Percentiles rank a stretch among this genome's conserved stretches.
Evolutionary conservation across 352 stramenopile species (phyloP).

Genomic region (Thraustotheca clavata): DNA sequence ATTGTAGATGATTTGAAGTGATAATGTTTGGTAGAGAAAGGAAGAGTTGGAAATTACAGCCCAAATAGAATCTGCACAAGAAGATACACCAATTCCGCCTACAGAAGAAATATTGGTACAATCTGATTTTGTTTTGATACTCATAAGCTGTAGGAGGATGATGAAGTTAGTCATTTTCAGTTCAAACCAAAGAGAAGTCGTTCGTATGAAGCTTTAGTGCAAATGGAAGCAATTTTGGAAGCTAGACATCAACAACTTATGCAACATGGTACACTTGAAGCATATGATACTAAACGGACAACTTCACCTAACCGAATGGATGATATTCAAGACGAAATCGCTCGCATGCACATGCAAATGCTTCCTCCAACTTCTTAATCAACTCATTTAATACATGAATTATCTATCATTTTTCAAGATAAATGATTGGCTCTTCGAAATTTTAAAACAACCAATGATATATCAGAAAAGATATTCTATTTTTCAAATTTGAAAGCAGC

Average conservation of each 20-base stretch:
- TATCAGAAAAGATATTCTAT: neutral
- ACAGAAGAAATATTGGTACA: neutral
- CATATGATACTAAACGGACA: neutral
- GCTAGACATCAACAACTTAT: slow-evolving; percentile 62
- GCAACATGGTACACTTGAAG: slow-evolving; percentile 30
- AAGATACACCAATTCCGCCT: neutral
- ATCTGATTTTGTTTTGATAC: neutral
- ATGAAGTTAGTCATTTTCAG: too few species aligned
- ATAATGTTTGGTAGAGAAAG: slow-evolving; percentile 22
- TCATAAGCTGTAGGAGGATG: too few species aligned
- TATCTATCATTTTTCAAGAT: neutral
- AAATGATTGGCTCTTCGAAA: neutral
- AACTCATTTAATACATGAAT: neutral
- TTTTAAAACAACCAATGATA: neutral
- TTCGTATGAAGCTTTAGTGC: slow-evolving; percentile 67
- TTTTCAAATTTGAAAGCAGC: too few species aligned
- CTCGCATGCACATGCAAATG: slow-evolving; percentile 2
- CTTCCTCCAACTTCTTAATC: neutral
- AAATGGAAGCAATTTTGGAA: slow-evolving; percentile 64
- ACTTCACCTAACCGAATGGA: neutral
- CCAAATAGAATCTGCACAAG: neutral
- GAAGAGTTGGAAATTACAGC: neutral
- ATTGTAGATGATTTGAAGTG: slow-evolving; percentile 3
- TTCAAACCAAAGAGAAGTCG: slow-evolving; percentile 27
- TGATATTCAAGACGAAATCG: slow-evolving; percentile 9